Evolutionary conservation across 805 yeast species (phyloP), one percentile per base, ranked within the genome.

Genomic region (Middelhovenomyces tepae): DNA sequence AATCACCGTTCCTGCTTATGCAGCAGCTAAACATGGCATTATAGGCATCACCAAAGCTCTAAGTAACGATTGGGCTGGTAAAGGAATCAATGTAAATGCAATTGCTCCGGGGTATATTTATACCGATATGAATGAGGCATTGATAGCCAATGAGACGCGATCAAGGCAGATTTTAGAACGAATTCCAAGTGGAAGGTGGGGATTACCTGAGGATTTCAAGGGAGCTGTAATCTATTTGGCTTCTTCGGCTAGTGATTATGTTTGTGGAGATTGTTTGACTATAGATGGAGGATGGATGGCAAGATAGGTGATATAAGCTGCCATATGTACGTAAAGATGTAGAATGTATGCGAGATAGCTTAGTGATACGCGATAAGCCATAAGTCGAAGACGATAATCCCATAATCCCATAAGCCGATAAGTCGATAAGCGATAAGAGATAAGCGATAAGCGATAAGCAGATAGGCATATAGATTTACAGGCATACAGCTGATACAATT

Each of bases 201-300:
- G 75, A n/a, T 34, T 38, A 2, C 63, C 68, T 2, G 66, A 59
- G 5, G 75, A 69, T 42, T 65, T 68, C 45, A 65, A 58, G 45
- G 74, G 67, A 1, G 59, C 64, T 2, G 52, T 36, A 11, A 59
- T 64, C 21, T 65, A 62, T 52, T 54, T 73, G 39, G 69, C 72
- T 17, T 60, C 71, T 19, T 62, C 58, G 30, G 78, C 76, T 7
- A 54, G 70, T 27, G 62, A 66, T 30, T 73, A 62, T 50, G 63
- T 73, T 31, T 60, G 65, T 36, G 78, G 78, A 25, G 66, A 71
- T 33, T 65, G 64, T 39, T 41, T 73, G 28, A 51, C 57, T 37
- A 75, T 72, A 28, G 78, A 73, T 43, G 78, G 78, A 36, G 78
- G 77, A 22, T 73, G 65, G 64, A 51, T 62, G 59, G 63, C n/a